Evolutionary conservation across 805 yeast species (phyloP), one percentile per base, ranked within the genome.

Genomic region (Saccharomycopsis selenospora): DNA sequence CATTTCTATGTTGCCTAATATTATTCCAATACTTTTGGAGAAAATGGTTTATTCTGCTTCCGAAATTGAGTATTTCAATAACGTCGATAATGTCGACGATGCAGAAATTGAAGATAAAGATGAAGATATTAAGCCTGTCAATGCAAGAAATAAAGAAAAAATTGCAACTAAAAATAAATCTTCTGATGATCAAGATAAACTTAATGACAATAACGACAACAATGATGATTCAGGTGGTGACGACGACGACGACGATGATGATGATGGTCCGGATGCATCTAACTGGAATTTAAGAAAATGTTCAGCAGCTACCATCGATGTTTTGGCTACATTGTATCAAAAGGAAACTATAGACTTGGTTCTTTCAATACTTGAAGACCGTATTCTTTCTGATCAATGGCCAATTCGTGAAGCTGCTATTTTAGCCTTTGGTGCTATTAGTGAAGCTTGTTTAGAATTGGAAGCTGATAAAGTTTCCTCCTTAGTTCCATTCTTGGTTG

Each of bases 241-340:
- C 25, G 83, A 76, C 11, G 86, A 77, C 13, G 87, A 78, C 23
- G 91, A 80, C 26, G 93, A 81, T 8, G 90, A 79, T 25, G 88
- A 79, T 43, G 85, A 76, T 46, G 84, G 75, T 43, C 82, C 75
- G 48, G 80, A 76, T 30, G 73, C 80, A 42, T 78, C 81, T 29
- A 87, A 80, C 57, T 93, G 99, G 99, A 88, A 82, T 58, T 66
- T 93, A 50, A 75, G 99, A 59, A 91, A 91, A 66, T 91, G 98
- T 64, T 75, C 95, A 3, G 98, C 98, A 2, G 93, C 97, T 3
- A 84, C 97, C 0, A 70, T 93, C 40, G 99, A 93, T 61, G 75
- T 82, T 1, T 66, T 93, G 48, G 84, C 97, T 1, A 70, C 80
- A 23, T 71, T 72, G 36, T 72, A 75, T 48, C 90, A 96, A 0